Base-by-base conservation (phyloP, 371 early-diverging fungal genomes). In the Haplosporangium sp. region DNA sequence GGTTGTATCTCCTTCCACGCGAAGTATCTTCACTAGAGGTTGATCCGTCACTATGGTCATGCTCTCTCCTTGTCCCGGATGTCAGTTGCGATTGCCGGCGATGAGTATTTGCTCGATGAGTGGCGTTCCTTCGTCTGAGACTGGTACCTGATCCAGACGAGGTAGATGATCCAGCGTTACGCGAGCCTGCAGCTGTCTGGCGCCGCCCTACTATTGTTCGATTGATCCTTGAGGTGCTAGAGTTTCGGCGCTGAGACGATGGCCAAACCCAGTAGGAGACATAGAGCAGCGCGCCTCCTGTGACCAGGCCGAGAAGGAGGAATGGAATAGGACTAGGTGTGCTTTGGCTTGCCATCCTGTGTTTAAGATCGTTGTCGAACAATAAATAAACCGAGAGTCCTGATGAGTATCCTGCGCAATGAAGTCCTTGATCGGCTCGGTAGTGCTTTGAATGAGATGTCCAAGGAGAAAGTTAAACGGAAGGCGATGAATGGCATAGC, bases 241-340 rank as follows among this genome's bases (percentile, higher is more conserved):
- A 50, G 56, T 63, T 69, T n/a, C 76, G 57, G 47, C 79, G 53
- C 12, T 79, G 79, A 21, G 68, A 46, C 5, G 73, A 66, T 4
- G 80, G 73, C 73, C 80, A 73, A 4, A 68, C 73, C 80, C 73
- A 72, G 43, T 79, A 79, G 8, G 80, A 68, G 62, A 79, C 80
- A 54, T 79, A 79, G 38, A 79, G 69, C 40, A 79, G 51, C 0
- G 73, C 73, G 21, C 80, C 73, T 2, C 80, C 80, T 14, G 80
- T 79, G 55, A 73, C 69, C 29, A 79, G 62, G 1, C 80, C 80
- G 29, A 79, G 69, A 52, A 79, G 61, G 8, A 79, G 46, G 65
- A 79, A 79, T 10, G 80, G 80, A 23, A 79, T 59, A 9, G 80
- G 80, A 21, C 68, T 72, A 8, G 80, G 80, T 5, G 68, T 62